Conservation (phyloP, 306 rosid species). For the Datisca glomerata region DNA sequence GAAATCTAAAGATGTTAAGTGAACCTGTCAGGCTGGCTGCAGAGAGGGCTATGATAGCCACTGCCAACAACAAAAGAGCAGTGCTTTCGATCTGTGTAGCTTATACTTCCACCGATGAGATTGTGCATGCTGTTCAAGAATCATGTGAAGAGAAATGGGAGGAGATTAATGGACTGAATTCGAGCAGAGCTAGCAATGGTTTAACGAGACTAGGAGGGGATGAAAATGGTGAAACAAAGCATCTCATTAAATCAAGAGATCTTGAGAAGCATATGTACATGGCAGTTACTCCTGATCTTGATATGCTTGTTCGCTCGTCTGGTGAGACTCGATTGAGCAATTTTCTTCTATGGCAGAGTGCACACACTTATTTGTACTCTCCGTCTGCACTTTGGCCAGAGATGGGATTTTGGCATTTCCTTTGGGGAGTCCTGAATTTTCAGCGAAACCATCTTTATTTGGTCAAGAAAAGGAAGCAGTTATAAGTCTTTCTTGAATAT, state of each 20-base stretch:
- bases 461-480: slow-evolving; percentile 29
- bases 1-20: slow-evolving; percentile 23
- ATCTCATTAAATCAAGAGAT: slow-evolving; percentile 17
- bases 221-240: slow-evolving; percentile 15
- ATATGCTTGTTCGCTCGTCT: slow-evolving; percentile 28
- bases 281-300: slow-evolving; percentile 24
- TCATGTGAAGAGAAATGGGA: slow-evolving; percentile 27
- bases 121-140: slow-evolving; percentile 28
- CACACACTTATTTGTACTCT: slow-evolving; percentile 22
- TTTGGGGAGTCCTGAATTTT: slow-evolving; percentile 30
- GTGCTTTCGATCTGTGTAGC: slow-evolving; percentile 33
- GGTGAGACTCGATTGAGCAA: slow-evolving; percentile 39
- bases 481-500: slow-evolving; percentile 4
- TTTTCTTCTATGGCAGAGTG: slow-evolving; percentile 40
- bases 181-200: slow-evolving; percentile 12
- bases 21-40: slow-evolving; percentile 27
- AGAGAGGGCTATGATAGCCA: slow-evolving; percentile 27
- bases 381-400: slow-evolving; percentile 33
- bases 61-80: slow-evolving; percentile 20
- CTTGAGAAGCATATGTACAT: slow-evolving; percentile 30
- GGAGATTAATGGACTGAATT: slow-evolving; percentile 13
- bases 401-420: slow-evolving; percentile 27
- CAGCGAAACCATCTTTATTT: slow-evolving; percentile 24
- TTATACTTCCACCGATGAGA: slow-evolving; percentile 33
- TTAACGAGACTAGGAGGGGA: slow-evolving; percentile 8